Evolutionary conservation across 768 basidiomycete genomes (phyloP), one percentile per base, ranked within the genome.

Genomic region (Collybia mongolica): DNA sequence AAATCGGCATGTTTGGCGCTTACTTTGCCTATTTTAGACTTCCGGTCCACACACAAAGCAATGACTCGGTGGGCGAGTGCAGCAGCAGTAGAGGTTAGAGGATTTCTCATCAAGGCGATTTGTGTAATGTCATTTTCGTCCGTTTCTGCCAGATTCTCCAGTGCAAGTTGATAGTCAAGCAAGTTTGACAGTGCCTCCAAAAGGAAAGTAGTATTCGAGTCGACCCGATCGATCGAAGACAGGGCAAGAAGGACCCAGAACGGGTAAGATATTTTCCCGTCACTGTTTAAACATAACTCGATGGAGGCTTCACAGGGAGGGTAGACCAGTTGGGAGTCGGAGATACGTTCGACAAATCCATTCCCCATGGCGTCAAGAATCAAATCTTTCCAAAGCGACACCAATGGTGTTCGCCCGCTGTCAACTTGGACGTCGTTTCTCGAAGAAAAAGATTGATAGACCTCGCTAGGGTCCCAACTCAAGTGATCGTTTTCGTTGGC

Each of bases 401-500:
- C 39, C 39, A 52, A 11, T 19, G 44, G 35, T 35, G 22, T 20
- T 14, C 41, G 35, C 38, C 47, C 42, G 26, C 24, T 11, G 44
- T 20, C 39, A 55, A 38, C 51, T 35, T 35, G 37, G 32, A 3
- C 32, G 39, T 24, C 51, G 48, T 23, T 40, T n/a, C 24, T 19
- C 15, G 44, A 40, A 3, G 49, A 36, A 41, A 57, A 51, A 43
- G 46, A 37, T 42, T 59, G 46, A 40, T 57, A 46, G 6, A 75
- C 55, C 37, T 76, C 71, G 6, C 58, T 56, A 9, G 66, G 41
- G 11, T 65, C 64, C 74, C 76, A 80, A 5, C 63, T 68, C 19
- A 87, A 58, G n/a, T 68, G 60, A 58, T 90, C 88, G 53, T 80
- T 72, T 42, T 84, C 86, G 62, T 90, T 90, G 19, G 74, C 81